Base-by-base conservation (phyloP, 2,329 filamentous ascomycete genomes). In the Ophiostoma quercus region DNA sequence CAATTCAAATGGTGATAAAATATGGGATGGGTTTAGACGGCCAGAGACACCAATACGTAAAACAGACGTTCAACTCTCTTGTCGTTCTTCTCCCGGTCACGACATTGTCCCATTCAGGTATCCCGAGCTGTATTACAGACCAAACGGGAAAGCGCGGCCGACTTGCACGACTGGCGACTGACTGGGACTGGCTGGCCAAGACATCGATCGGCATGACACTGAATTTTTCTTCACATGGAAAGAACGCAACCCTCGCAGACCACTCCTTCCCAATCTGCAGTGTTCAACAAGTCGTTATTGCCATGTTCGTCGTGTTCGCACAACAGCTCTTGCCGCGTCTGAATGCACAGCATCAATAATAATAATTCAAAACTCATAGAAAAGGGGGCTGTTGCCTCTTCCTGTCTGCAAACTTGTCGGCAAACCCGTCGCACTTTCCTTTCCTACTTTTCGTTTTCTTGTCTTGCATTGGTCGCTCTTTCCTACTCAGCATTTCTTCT, bases 91-190 rank as follows among this genome's bases (percentile, higher is more conserved):
- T 67, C 57, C 63, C 11, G 14, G 12, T 7, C 57, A 62, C 47
- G 51, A 57, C 51, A 57, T 54, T 25, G n/a, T 25, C 51, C 51
- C 51, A 25, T 29, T 57, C 7, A 25, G 51, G 51, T 12, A 57
- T 57, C 51, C 51, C 51, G 51, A 25, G 34, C 51, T 51, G 69
- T 57, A 57, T 57, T 51, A 54, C 32, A 51, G 37, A 67, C 69
- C 8, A 57, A 66, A 70, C 57, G 65, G 69, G 69, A 66, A 70
- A 60, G 43, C 47, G 60, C 69, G 69, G 43, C 60, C 69, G 57
- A 39, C 25, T 47, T 62, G 16, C 37, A 60, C 51, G 51, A 57
- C 8, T 70, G 69, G 25, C 25, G 25, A 37, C 22, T 37, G 25
- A 34, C 16, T 37, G 14, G 41, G 32, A 47, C 34, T 54, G 32